These are phyloP conservation scores for Pugionium cornutum DNA, from an alignment of 345 rosid genomes.

Conservation along the genomic window DNA sequence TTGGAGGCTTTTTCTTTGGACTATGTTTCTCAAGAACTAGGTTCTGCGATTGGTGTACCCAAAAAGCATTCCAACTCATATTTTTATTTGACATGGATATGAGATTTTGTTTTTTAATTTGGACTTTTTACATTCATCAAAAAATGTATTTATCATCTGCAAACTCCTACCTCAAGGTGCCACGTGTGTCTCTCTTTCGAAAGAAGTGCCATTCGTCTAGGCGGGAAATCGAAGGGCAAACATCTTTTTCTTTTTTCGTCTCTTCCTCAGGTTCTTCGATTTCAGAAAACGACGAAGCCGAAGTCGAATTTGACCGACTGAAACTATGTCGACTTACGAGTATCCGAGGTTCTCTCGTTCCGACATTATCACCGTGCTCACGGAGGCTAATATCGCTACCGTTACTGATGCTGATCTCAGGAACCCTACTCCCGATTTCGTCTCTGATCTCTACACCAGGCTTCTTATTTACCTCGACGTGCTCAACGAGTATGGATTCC, in stretches of 20 bases:
- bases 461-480: conserved; percentile 69
- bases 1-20: too few species aligned
- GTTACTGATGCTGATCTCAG: conserved; percentile 52
- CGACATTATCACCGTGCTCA: conserved; percentile 59
- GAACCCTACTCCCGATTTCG: conserved; percentile 53
- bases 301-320: not conserved
- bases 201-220: not conserved
- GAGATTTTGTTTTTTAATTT: not conserved
- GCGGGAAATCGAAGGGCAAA: conserved; percentile 33
- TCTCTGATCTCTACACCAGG: conserved; percentile 61
- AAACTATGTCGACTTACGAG: conserved; percentile 72
- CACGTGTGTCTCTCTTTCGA: conserved; percentile 1
- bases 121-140: too few species aligned
- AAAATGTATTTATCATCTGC: too few species aligned
- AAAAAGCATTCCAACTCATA: too few species aligned
- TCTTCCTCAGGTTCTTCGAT: not conserved
- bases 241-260: not conserved
- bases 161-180: too few species aligned
- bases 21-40: too few species aligned
- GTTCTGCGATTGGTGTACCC: too few species aligned
- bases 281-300: not conserved
- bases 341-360: conserved; percentile 61
- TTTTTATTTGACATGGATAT: too few species aligned
- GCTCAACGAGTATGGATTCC: conserved; percentile 54
- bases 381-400: conserved; percentile 59